phyloP scores from a whole-genome alignment of 2,329 filamentous ascomycete species.

The Cladobotryum mycophilum region DNA sequence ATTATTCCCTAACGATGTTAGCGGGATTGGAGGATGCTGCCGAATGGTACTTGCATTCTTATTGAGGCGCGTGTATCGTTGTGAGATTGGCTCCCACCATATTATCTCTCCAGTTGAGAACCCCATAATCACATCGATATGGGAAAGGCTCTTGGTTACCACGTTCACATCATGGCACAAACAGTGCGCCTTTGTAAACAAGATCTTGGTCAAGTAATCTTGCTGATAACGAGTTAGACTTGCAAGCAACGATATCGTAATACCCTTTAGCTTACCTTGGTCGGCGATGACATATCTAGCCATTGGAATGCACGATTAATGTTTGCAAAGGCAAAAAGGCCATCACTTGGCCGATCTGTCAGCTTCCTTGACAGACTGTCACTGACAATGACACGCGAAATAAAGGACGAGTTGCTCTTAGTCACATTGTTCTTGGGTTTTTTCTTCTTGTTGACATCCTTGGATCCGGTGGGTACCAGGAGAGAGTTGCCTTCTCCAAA shows the following conservation, averaged over 20 bases:
- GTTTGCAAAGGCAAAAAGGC: constrained; percentile 87
- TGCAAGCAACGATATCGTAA: too few relatives aligned
- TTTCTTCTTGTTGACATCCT: constrained; percentile 71
- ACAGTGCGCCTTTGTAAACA: constrained; percentile 95
- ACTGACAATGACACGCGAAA: constrained; percentile 90
- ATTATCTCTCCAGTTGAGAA: constrained; percentile 96
- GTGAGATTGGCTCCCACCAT: constrained; percentile 96
- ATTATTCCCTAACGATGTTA: constrained; percentile 61
- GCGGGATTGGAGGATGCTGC: neutral
- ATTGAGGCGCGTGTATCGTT: constrained; percentile 91
- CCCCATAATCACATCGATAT: constrained; percentile 89
- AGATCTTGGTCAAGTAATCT: constrained; percentile 89
- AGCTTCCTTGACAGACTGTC: constrained; percentile 74
- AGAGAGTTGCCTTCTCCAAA: constrained; percentile 85
- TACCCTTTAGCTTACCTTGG: constrained; percentile 45
- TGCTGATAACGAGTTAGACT: constrained; percentile 44
- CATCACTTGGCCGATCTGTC: constrained; percentile 69
- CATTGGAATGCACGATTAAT: constrained; percentile 94
- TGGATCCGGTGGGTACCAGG: constrained; percentile 55
- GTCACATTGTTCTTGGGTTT: constrained; percentile 98
- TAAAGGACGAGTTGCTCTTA: constrained; percentile 97
- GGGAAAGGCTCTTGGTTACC: constrained; percentile 68
- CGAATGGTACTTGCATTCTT: constrained; percentile 63
- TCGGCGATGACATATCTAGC: constrained; percentile 76
- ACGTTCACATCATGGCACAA: constrained; percentile 90